These are phyloP conservation scores for Panaeolus cyanescens DNA, from an alignment of 768 basidiomycete species.

Conservation along the genomic window DNA sequence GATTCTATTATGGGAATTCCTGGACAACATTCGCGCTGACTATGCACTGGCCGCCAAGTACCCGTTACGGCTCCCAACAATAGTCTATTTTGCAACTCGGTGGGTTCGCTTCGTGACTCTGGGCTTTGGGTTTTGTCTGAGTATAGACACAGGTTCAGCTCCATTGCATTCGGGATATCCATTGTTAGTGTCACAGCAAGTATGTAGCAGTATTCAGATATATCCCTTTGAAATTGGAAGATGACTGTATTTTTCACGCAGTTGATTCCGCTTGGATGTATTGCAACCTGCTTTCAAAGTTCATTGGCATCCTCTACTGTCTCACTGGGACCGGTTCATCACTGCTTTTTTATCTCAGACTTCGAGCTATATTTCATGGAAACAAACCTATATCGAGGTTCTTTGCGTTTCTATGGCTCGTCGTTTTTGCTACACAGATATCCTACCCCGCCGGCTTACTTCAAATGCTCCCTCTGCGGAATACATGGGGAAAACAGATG, in stretches of 20 bases:
- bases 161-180: not conserved
- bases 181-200: not conserved
- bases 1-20: not conserved
- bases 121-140: not conserved
- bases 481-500: too few species aligned
- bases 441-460: too few species aligned
- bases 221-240: too few species aligned
- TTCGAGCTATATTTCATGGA: constrained; percentile 24
- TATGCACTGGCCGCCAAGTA: not conserved
- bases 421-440: constrained; percentile 23
- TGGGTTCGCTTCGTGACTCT: not conserved
- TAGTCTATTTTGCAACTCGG: not conserved
- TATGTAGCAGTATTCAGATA: not conserved
- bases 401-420: constrained; percentile 22
- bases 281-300: constrained; percentile 2
- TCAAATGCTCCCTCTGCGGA: too few species aligned
- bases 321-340: constrained; percentile 19
- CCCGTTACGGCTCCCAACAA: not conserved
- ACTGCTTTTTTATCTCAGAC: constrained; percentile 30
- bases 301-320: constrained; percentile 17
- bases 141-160: too few species aligned
- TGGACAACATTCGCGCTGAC: not conserved
- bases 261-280: too few species aligned
- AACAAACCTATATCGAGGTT: constrained; percentile 20
- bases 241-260: too few species aligned